Base-by-base conservation (phyloP, 257 asterid genomes). In the Asclepias syriaca region DNA sequence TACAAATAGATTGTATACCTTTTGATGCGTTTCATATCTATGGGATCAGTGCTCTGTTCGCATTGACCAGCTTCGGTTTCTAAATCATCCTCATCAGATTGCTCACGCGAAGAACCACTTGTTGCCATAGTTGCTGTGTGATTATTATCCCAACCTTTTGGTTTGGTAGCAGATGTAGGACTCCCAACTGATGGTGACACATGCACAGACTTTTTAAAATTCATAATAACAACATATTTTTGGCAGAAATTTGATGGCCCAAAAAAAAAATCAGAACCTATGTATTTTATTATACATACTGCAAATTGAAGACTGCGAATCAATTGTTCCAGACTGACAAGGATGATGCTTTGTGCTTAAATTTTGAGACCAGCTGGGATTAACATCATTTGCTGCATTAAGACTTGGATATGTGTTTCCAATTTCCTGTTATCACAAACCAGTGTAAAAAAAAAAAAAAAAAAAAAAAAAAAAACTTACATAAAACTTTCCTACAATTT, bases 21-120 rank as follows among this genome's bases (percentile, higher is more conserved):
- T 77, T 83, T 90, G 18, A 80, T 45, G 66, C 92, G 93, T 72
- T 83, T 90, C 43, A 83, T 27, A 48, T 89, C 89, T 0, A 4
- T 4, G 3, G 87, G 87, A 46, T 83, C 90, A 4, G 81, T 83
- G 86, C 93, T 83, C 51, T 87, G 84, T 19, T 85, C 97, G 10
- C 91, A 87, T 13, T 87, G 86, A 50, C 90, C 93, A 6, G 82
- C 92, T 79, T 90, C 97, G 0, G 75, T 82, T 58, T 87, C 96
- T 9, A 80, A 24, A 50, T 89, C 97, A 64, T 93, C 95, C 27
- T 88, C 95, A 43, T 93, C 97, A 0, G 95, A 86, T 77, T 84
- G 96, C 16, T 89, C 92, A 1, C 72, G 89, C 0, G 96, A 89
- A 24, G 95, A 87, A n/a, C 88, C 96, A 72, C 96, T 90, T 67